Conservation (phyloP, 768 basidiomycete species). For the Lactarius tabidus region DNA sequence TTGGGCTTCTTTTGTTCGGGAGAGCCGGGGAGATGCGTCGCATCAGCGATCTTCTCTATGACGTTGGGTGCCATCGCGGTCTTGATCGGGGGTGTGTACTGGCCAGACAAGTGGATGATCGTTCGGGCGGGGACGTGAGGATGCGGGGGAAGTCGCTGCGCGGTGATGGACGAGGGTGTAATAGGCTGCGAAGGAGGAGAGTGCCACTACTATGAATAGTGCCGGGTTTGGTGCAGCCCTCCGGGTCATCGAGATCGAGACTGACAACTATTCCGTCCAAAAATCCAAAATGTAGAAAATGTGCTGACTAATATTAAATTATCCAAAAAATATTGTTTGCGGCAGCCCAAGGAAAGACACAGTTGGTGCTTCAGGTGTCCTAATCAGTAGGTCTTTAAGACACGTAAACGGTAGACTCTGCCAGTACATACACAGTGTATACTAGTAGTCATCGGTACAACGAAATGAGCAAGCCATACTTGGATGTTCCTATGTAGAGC, state of each 20-base stretch:
- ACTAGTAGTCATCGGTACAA: too few relatives aligned
- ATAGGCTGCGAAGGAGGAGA: slow-evolving; percentile 56
- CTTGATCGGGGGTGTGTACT: slow-evolving; percentile 37
- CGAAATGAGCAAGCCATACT: too few relatives aligned
- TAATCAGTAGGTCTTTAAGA: too few relatives aligned
- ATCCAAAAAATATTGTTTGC: too few relatives aligned
- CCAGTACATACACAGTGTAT: too few relatives aligned
- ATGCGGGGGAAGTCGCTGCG: slow-evolving; percentile 56
- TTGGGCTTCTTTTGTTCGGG: slow-evolving; percentile 5
- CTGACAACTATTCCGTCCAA: too few relatives aligned
- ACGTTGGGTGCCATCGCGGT: slow-evolving; percentile 37
- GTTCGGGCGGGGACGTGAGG: slow-evolving; percentile 53
- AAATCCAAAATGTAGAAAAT: too few relatives aligned
- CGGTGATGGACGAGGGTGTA: slow-evolving; percentile 51
- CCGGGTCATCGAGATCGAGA: slow-evolving; percentile 12
- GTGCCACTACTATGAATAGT: slow-evolving; percentile 52
- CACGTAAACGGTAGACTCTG: too few relatives aligned
- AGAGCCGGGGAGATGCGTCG: slow-evolving; percentile 31
- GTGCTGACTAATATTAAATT: background rate
- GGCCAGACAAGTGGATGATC: slow-evolving; percentile 67
- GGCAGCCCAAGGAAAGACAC: too few relatives aligned
- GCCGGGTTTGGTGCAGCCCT: slow-evolving; percentile 55
- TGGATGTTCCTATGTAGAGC: too few relatives aligned
- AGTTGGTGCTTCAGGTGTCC: too few relatives aligned
- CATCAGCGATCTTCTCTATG: slow-evolving; percentile 41